Base-by-base conservation (phyloP, 2,329 filamentous ascomycete species). In the Fusarium denticulatum region DNA sequence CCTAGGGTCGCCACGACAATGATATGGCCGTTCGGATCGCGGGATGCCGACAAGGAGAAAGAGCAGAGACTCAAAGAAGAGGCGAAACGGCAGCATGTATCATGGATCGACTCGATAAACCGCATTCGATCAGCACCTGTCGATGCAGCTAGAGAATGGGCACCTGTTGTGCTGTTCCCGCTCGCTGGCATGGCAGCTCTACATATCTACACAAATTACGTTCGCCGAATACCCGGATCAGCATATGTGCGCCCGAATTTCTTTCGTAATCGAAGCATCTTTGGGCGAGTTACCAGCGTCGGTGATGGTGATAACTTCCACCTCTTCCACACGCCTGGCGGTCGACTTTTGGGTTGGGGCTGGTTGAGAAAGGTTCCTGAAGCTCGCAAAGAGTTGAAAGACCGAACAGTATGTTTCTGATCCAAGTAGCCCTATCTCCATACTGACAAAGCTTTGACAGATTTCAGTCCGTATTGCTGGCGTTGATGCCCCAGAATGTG, bases 291-390 rank as follows among this genome's bases (percentile, higher is more conserved):
- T 46, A 98, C 96, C 18, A 95, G 93, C 76, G 96, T 99, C 30
- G 96, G 97, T 46, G 96, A 99, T 86, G 97, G 95, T 8, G 96
- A 99, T 82, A 96, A 96, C 80, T 98, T 99, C 81, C 93, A 96
- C 76, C 82, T 99, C 53, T 99, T 93, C 81, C 96, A 99, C 82
- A 98, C 95, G 0, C 96, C 96, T 0, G 96, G 96, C n/a, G 96
- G 96, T 16, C 88, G 91, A 74, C 82, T 95, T 58, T 88, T 92
- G 16, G 96, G 96, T 60, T 99, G 96, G 96, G 95, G 93, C n/a
- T 97, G 94, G 94, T 79, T 96, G 72, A 92, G 94, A 78, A 91
- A 84, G 66, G 88, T 97, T 12, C 95, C 95, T 3, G 87, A 84
- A 18, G 89, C 88, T 64, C 92, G 88, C 79, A 89, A 91, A 65